Evolutionary conservation across 2,329 filamentous ascomycete genomes (phyloP), one percentile per base, ranked within the genome.

Genomic region (Aspergillus sp.): DNA sequence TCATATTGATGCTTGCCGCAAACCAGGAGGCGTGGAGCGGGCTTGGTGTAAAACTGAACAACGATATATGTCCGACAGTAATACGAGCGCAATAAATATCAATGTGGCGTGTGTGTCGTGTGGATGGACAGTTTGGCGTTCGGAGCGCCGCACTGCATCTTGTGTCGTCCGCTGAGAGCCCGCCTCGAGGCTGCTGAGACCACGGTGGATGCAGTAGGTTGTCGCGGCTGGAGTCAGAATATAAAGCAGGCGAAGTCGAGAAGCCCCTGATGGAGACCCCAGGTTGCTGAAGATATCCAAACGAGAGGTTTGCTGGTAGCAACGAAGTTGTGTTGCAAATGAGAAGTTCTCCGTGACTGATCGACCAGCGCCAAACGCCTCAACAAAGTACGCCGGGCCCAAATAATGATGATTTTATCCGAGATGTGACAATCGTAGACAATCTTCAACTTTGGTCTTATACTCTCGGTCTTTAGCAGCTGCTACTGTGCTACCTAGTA

Each of bases 11-110:
- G 9, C 6, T n/a, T n/a, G 5, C 12, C 3, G 14, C 12, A 5
- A n/a, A 5, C 15, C 12, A n/a, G 6, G 35, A n/a, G 35, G 35
- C 1, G 12, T 7, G 35, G 35, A 15, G 35, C 6, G 17, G 9
- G 2, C 2, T 43, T 17, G 1, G 33, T 24, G 9, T 54, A 15
- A 11, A 35, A 40, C 6, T n/a, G 6, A 11, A 27, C 8, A 6
- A 12, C 49, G 15, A 57, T 52, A 6, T 19, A 4, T 31, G 27
- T 4, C 4, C 3, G 1, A 70, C 44, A 0, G 64, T 67, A 6
- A 70, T 59, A 1, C 59, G 61, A 7, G 68, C 65, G 1, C 65
- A 52, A 51, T 66, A 72, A 50, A 69, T 57, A 17, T 72, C 67
- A 21, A 65, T 68, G 64, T 14, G 67, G 57, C 50, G 61, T 64